Evolutionary conservation across 2,329 filamentous ascomycete species (phyloP), one percentile per base, ranked within the genome.

Genomic region (Phaeomoniella chlamydospora): DNA sequence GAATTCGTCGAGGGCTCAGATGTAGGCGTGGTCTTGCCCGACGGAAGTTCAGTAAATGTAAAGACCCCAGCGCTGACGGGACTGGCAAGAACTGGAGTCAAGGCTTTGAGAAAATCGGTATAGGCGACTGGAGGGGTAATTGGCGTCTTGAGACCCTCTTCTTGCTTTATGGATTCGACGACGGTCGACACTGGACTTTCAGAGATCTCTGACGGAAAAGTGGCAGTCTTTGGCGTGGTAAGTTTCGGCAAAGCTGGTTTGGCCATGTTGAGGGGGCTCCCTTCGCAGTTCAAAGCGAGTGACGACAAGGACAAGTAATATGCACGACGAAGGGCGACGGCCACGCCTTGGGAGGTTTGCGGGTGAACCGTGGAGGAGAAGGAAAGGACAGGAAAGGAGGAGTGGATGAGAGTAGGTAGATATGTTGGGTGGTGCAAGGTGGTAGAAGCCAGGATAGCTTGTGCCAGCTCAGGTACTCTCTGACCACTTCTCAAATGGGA

Each of bases 101-200:
- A 75, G 41, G 78, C 77, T 61, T 86, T 88, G 43, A 96, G 76
- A 53, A 94, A 96, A 52, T 96, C 86, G 46, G 84, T 80, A 55
- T 96, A 96, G 39, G 88, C 87, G 15, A 73, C 68, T 3, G 88
- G 88, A 36, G 88, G 88, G 35, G 82, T 92, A 56, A 96, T 93
- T 34, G 87, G 87, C 3, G 87, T 94, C 61, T 77, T 80, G 39
- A 75, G 59, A 31, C 67, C 59, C 40, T 77, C 71, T 38, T 80
- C 68, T 46, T 80, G 71, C 57, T 87, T 88, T 65, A 87, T 72
- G 47, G 71, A 68, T 37, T 67, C 62, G 17, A 48, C 38, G 4
- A 46, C 43, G 18, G 50, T 49, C 22, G 40, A 76, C 51, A 81
- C 67, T 34, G 82, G 82, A 44, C 78, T 87, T 45, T 70, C 72